Base-by-base conservation (phyloP, 345 rosid species). In the Populus ilicifolia region DNA sequence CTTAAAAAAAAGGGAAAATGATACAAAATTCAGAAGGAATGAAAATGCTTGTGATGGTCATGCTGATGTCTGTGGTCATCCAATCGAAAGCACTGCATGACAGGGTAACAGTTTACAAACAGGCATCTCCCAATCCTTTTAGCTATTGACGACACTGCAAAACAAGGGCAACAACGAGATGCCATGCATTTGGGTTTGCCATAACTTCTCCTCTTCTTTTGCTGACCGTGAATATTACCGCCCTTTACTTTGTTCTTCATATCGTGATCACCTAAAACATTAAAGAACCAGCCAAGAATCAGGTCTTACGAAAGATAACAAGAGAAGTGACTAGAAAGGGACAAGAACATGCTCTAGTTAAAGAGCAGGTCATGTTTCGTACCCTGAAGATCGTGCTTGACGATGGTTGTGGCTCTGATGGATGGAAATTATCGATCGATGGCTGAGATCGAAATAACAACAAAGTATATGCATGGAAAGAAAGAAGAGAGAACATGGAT, bases 121-220 rank as follows among this genome's bases (percentile, higher is more conserved):
- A 86, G 66, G 78, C 92, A 89, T 78, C 94, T 86, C 17, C 88
- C 83, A 46, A 86, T 67, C 68, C 90, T 84, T 78, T 84, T 85
- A n/a, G 81, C 75, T 74, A 84, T 81, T 5, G 82, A 80, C 38
- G 84, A 84, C 3, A 82, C 79, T 6, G 73, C 77, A 73, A 76
- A 68, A 73, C 84, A 77, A 39, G 83, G 82, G 75, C 83, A 75
- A 50, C 81, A 75, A 36, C 73, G 68, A 50, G 83, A 35, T 8
- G 76, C 69, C 46, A 61, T 38, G 35, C 29, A 2, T 46, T 46
- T 14, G 9, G n/a, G 48, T 30, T 52, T 52, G 14, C 8, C 29
- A 18, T 67, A 0, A 41, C 41, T 65, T 64, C 61, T 44, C 29
- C 6, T 46, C 62, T 67, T 78, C 39, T 36, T 72, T 46, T 66